Conservation (phyloP, 2,329 filamentous ascomycete genomes). For the Colletotrichum liaoningense region DNA sequence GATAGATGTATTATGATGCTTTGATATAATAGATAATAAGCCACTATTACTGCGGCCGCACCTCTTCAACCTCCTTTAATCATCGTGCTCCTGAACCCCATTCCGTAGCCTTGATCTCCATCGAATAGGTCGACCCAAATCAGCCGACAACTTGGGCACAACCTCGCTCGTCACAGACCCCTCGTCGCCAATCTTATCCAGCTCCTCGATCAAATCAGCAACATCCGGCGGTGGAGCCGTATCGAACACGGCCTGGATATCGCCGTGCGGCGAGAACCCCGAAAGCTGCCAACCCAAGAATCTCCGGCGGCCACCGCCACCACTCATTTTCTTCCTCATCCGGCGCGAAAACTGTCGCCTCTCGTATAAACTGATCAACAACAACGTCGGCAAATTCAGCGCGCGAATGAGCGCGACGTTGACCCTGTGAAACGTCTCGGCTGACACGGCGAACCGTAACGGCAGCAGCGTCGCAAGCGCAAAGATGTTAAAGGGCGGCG, state of each 20-base stretch:
- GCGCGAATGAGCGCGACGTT: slow-evolving; percentile 74
- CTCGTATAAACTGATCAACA: slow-evolving; percentile 72
- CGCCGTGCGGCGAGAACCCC: slow-evolving; percentile 65
- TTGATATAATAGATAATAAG: not conserved
- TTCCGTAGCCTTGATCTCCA: slow-evolving; percentile 10
- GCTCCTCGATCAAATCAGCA: slow-evolving; percentile 44
- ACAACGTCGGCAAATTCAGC: slow-evolving; percentile 72
- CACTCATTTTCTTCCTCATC: slow-evolving; percentile 40
- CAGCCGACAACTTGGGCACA: not conserved
- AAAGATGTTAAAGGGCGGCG: slow-evolving; percentile 77
- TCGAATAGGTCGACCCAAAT: not conserved
- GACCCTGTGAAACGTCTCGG: slow-evolving; percentile 76
- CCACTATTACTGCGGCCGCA: not conserved
- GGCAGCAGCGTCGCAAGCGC: slow-evolving; percentile 73
- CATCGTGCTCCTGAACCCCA: slow-evolving; percentile 22
- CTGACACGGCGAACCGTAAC: slow-evolving; percentile 70
- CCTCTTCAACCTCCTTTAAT: not conserved
- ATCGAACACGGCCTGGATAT: slow-evolving; percentile 71
- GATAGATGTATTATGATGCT: not conserved
- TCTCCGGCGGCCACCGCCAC: not conserved
- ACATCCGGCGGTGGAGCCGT: slow-evolving; percentile 62
- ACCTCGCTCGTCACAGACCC: not conserved
- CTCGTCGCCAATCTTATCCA: slow-evolving; percentile 26
- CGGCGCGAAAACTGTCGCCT: slow-evolving; percentile 63
- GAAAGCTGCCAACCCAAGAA: slow-evolving; percentile 39